Conservation (phyloP, 768 basidiomycete species). For the Chalciporus piperatus region DNA sequence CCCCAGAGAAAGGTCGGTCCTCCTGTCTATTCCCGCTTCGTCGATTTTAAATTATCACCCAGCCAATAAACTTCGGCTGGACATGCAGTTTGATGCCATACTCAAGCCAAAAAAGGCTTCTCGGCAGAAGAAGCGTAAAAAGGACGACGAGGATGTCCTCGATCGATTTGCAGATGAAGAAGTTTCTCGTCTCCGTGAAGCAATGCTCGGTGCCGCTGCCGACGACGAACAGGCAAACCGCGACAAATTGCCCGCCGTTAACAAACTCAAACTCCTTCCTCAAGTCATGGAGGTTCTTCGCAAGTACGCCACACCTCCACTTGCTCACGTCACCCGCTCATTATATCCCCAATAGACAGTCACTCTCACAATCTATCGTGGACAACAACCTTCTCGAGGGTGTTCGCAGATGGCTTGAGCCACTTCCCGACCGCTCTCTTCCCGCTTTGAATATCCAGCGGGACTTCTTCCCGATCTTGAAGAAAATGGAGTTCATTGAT, state of each 20-base stretch:
- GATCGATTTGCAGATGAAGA: conserved; percentile 90
- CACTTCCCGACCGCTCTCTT: conserved; percentile 86
- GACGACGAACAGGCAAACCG: conserved; percentile 79
- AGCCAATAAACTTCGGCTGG: conserved; percentile 77
- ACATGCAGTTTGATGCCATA: conserved; percentile 84
- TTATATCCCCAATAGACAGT: conserved; percentile 47
- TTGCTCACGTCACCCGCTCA: background rate
- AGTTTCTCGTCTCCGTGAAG: conserved; percentile 81
- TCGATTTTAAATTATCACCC: conserved; percentile 4
- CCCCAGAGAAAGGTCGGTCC: conserved; percentile 71
- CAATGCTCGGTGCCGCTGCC: conserved; percentile 84
- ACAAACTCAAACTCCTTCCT: conserved; percentile 81
- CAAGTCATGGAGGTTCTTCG: conserved; percentile 90
- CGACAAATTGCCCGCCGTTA: conserved; percentile 76
- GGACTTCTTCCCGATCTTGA: conserved; percentile 80
- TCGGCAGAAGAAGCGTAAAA: conserved; percentile 66
- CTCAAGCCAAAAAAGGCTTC: conserved; percentile 74
- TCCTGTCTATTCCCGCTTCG: background rate
- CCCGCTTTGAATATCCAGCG: conserved; percentile 96
- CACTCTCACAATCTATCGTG: conserved; percentile 86
- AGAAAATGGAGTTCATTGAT: conserved; percentile 92
- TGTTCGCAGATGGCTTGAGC: conserved; percentile 89
- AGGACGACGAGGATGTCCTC: conserved; percentile 76
- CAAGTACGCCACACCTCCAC: conserved; percentile 55
- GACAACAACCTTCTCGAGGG: conserved; percentile 94